Percentiles rank a stretch among this genome's conserved stretches.
These are phyloP conservation scores for Nakazawaea wickerhamii DNA, from an alignment of 805 yeast species.

Conservation along the genomic window DNA sequence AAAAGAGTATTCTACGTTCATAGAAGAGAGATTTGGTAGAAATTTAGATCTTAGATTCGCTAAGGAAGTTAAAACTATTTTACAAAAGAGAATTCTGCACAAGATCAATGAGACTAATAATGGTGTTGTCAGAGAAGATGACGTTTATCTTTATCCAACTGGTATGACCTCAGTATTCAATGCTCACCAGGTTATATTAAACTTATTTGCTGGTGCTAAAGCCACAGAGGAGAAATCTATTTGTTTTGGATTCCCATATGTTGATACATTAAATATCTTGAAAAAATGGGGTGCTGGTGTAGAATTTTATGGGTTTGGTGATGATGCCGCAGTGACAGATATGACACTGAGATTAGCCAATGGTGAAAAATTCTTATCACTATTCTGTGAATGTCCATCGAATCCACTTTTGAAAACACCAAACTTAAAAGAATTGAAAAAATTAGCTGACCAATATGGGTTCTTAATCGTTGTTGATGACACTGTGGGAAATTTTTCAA, in stretches of 20 bases:
- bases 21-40: conserved; percentile 90
- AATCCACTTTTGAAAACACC: conserved; percentile 91
- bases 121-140: conserved; percentile 40
- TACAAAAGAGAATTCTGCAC: conserved; percentile 71
- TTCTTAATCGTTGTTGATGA: conserved; percentile 89
- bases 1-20: conserved; percentile 57
- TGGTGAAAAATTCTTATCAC: conserved; percentile 65
- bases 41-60: conserved; percentile 76
- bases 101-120: conserved; percentile 31
- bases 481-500: conserved; percentile 87
- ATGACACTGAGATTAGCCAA: conserved; percentile 55
- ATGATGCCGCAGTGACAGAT: conserved; percentile 58
- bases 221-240: conserved; percentile 56
- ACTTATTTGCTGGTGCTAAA: conserved; percentile 16
- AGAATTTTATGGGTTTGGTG: conserved; percentile 81
- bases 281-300: conserved; percentile 91
- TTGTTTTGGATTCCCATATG: conserved; percentile 95
- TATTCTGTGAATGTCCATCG: conserved; percentile 92
- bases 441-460: conserved; percentile 59
- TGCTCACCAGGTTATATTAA: conserved; percentile 59
- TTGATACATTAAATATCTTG: conserved; percentile 82
- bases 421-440: conserved; percentile 57
- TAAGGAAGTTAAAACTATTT: conserved; percentile 66
- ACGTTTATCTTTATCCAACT: conserved; percentile 78
- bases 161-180: conserved; percentile 92